Percentiles rank a stretch among this genome's conserved stretches.
These are phyloP conservation scores for Monascus purpureus DNA, from an alignment of 495 filamentous ascomycete genomes.

Conservation along the genomic window DNA sequence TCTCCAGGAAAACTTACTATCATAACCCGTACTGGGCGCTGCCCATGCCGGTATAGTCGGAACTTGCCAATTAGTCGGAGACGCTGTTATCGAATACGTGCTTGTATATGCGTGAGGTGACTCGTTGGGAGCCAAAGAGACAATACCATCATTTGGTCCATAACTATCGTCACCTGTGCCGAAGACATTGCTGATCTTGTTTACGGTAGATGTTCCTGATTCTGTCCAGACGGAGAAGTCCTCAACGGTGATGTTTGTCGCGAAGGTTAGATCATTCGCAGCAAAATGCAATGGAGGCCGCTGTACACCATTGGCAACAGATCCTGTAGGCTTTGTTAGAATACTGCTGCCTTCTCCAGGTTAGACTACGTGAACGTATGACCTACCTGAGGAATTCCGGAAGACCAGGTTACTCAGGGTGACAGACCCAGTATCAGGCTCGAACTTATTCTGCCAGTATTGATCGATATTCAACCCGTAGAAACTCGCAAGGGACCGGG, in stretches of 20 bases:
- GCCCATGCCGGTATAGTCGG: slow-evolving; percentile 14
- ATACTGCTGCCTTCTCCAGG: too few species aligned
- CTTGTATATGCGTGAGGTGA: slow-evolving; percentile 11
- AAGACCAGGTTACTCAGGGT: too few species aligned
- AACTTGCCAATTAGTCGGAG: slow-evolving; percentile 12
- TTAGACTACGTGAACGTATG: too few species aligned
- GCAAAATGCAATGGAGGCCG: slow-evolving; percentile 32
- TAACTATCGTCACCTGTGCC: slow-evolving; percentile 25
- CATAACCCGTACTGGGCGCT: slow-evolving; percentile 14
- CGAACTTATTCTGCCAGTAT: too few species aligned
- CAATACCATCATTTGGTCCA: slow-evolving; percentile 11
- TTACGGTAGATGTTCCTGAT: slow-evolving; percentile 19
- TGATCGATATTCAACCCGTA: too few species aligned
- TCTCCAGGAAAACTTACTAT: slow-evolving; percentile 11
- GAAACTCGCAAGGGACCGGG: too few species aligned
- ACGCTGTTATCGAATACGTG: slow-evolving; percentile 14
- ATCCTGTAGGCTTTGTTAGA: slow-evolving; percentile 14
- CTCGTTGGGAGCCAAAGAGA: slow-evolving; percentile 3
- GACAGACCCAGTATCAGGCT: too few species aligned
- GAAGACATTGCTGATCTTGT: slow-evolving; percentile 32
- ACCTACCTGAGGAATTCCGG: too few species aligned
- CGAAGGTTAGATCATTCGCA: slow-evolving; percentile 20
- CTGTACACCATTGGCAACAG: slow-evolving; percentile 27
- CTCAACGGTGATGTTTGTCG: slow-evolving; percentile 26
- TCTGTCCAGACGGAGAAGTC: slow-evolving; percentile 42